Conservation (phyloP, 176 grass and related monocot genomes). For the Oropetium thomaeum region DNA sequence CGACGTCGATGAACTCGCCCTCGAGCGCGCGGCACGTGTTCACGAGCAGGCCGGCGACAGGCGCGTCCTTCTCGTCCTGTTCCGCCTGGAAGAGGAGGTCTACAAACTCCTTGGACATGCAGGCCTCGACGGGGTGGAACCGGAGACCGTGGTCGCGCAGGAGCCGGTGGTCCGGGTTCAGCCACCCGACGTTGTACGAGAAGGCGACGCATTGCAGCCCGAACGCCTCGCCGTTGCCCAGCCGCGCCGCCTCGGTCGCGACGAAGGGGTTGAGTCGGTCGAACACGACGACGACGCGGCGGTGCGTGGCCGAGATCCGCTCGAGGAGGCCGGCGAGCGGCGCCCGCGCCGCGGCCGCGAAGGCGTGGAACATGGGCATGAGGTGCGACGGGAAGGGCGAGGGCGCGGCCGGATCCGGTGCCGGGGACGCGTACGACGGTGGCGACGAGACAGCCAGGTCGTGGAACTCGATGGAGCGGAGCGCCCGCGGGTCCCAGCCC, state of each 20-base stretch:
- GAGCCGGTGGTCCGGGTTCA: background rate
- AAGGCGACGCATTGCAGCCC: constrained; percentile 33
- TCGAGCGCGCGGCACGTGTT: constrained; percentile 44
- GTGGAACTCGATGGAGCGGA: constrained; percentile 48
- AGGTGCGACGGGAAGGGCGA: constrained; percentile 48
- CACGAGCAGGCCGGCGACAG: constrained; percentile 20
- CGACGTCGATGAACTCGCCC: constrained; percentile 38
- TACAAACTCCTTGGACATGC: constrained; percentile 28
- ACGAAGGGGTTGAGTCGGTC: constrained; percentile 37
- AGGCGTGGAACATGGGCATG: constrained; percentile 37
- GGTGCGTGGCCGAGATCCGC: constrained; percentile 12
- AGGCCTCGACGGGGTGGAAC: constrained; percentile 9
- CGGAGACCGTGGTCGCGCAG: constrained; percentile 1
- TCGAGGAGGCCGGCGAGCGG: constrained; percentile 29
- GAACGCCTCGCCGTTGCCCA: constrained; percentile 53
- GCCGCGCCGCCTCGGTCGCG: background rate
- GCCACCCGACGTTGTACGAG: constrained; percentile 29
- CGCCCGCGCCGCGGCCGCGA: background rate
- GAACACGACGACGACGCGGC: constrained; percentile 44
- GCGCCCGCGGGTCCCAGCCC: constrained; percentile 9
- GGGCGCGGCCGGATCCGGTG: constrained; percentile 17
- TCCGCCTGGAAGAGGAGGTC: background rate
- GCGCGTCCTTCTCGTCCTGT: background rate
- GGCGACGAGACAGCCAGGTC: constrained; percentile 30
- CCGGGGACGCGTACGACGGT: constrained; percentile 36